phyloP scores from a whole-genome alignment of 2,329 filamentous ascomycete species.

The Pyricularia pennisetigena region DNA sequence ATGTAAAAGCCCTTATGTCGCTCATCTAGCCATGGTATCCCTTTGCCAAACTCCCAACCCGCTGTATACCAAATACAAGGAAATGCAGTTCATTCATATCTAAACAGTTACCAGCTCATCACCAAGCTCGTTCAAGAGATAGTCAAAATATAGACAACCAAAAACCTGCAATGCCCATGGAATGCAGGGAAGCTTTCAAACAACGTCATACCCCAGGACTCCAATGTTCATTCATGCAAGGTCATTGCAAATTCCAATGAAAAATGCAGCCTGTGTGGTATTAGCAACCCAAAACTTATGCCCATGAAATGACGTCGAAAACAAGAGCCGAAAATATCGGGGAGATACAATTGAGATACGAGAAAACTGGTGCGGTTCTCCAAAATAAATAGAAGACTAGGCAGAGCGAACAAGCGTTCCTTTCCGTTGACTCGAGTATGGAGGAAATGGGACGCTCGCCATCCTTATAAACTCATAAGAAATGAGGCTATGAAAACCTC shows the following conservation, averaged over 20 bases:
- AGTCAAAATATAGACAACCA: background rate
- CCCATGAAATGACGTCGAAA: background rate
- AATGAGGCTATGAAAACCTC: background rate
- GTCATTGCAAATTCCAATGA: background rate
- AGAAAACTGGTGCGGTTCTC: background rate
- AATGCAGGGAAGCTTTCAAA: background rate
- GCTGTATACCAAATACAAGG: background rate
- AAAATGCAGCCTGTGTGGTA: background rate
- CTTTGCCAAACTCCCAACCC: background rate
- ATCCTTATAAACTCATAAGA: background rate
- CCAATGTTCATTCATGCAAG: background rate
- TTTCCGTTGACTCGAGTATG: background rate
- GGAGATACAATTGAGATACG: background rate
- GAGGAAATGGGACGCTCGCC: background rate
- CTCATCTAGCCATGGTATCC: background rate
- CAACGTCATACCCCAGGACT: background rate
- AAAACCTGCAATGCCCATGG: background rate
- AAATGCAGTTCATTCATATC: background rate
- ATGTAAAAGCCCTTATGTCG: background rate
- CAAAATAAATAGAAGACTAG: background rate
- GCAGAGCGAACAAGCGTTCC: background rate
- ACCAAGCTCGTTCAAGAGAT: background rate
- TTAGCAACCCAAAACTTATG: background rate
- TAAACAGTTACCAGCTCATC: background rate
- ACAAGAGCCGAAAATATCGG: background rate